Evolutionary conservation across 768 basidiomycete species (phyloP).

Genomic region (Boletellus emodensis): DNA sequence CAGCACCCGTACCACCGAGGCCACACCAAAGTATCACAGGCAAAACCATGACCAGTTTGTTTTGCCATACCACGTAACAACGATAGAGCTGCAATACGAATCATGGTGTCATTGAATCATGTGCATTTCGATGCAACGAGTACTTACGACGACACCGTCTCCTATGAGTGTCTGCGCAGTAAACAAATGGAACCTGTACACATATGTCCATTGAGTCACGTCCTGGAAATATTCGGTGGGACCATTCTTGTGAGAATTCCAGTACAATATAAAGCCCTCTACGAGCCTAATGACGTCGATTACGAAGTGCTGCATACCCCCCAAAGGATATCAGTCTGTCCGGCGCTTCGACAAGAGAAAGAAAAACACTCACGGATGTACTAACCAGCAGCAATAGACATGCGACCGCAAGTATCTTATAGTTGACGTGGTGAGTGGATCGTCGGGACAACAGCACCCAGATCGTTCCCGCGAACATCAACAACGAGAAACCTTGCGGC

Average conservation of each 20-base stretch:
- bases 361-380: constrained; percentile 21
- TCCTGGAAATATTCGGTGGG: constrained; percentile 24
- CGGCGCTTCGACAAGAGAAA: neutral
- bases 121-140: neutral
- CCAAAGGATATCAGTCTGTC: neutral
- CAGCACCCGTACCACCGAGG: constrained; percentile 18
- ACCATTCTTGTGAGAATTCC: constrained; percentile 14
- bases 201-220: constrained; percentile 25
- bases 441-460: constrained; percentile 18
- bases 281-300: constrained; percentile 24
- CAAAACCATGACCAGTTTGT: constrained; percentile 22
- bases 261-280: constrained; percentile 23
- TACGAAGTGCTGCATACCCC: constrained; percentile 20
- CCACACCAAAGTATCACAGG: constrained; percentile 30
- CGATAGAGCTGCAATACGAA: constrained; percentile 20
- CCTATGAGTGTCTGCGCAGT: constrained; percentile 27
- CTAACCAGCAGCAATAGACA: constrained; percentile 29
- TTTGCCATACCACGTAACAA: constrained; percentile 33
- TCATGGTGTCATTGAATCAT: neutral
- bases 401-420: constrained; percentile 22
- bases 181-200: constrained; percentile 24
- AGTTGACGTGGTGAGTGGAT: constrained; percentile 12
- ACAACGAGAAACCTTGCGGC: constrained; percentile 30
- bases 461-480: constrained; percentile 34
- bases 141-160: constrained; percentile 28